Evolutionary conservation across 371 early-diverging fungal genomes (phyloP), one percentile per base, ranked within the genome.

Genomic region (Saksenaea oblongispora): DNA sequence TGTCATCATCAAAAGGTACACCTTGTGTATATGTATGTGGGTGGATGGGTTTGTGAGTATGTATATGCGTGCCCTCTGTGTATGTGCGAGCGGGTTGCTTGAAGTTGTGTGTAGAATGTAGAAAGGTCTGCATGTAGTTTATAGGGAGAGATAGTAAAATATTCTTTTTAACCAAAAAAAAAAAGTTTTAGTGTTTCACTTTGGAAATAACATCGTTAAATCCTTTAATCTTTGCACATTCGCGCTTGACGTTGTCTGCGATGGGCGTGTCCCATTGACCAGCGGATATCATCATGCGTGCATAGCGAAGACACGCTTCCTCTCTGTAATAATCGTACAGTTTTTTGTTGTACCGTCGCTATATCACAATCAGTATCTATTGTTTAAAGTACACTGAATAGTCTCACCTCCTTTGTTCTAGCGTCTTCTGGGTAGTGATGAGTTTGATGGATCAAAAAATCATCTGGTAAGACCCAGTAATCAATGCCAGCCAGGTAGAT

Each of bases 261-360:
- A 73, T 72, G 57, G 71, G 56, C 14, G 79, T 74, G 8, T 73
- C 67, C 67, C 83, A 79, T 57, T 80, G 73, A 42, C 75, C 76
- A 42, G 79, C 73, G 54, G 75, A 70, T 41, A 82, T 78, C 73
- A 85, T 80, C 55, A 76, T 75, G 53, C 79, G 78, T 7, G 83
- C 78, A 65, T 87, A 87, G 56, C 89, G 73, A 64, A 85, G 75
- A 64, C 89, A 89, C 0, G 78, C 65, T 63, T 89, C 89, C 65
- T 89, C 89, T 64, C 89, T 70, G 74, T 83, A 89, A 15, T 83
- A 82, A 31, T 84, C 73, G 34, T 89, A 89, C 7, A 89, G 63
- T 51, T 85, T 82, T 54, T 82, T 84, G 72, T 89, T 89, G 65
- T 85, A 84, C 54, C 74, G 80, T 60, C 89, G 87, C 87, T 88